Evolutionary conservation across 805 yeast species (phyloP).

Genomic region (Myxozyma neglecta): DNA sequence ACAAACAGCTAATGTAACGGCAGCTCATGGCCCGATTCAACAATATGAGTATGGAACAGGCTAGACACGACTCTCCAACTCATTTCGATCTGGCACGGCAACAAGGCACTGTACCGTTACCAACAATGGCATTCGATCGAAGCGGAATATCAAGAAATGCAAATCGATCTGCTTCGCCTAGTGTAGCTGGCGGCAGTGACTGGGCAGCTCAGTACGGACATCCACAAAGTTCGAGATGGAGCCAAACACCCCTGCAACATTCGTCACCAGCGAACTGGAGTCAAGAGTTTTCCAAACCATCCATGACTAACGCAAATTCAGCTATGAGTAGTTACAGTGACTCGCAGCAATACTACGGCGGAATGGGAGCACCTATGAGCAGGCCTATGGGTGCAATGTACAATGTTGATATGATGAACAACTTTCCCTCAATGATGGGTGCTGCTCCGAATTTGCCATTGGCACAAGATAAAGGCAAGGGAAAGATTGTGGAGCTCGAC

Average conservation of each 20-base stretch:
- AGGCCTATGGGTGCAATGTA: slow-evolving; percentile 8
- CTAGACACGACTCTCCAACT: background rate
- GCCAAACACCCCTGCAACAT: background rate
- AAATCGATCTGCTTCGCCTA: background rate
- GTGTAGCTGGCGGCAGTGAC: background rate
- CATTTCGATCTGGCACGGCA: background rate
- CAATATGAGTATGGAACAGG: background rate
- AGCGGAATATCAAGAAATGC: background rate
- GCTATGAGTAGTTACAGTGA: background rate
- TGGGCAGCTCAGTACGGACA: slow-evolving; percentile 3
- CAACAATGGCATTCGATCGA: background rate
- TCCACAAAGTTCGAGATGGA: background rate
- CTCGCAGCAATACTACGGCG: background rate
- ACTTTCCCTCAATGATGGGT: background rate
- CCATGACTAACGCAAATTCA: background rate
- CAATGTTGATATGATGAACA: background rate
- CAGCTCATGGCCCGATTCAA: background rate
- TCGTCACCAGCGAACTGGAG: background rate
- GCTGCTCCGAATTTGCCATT: background rate
- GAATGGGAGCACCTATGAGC: background rate
- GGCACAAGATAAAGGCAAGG: slow-evolving; percentile 21
- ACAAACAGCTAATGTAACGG: background rate
- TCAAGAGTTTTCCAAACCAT: background rate
- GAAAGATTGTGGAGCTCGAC: slow-evolving; percentile 41
- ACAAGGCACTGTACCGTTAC: background rate